Percentiles rank a stretch among this genome's conserved stretches.
These are phyloP conservation scores for Microdochium paspali DNA, from an alignment of 2,329 filamentous ascomycete species.

Conservation along the genomic window DNA sequence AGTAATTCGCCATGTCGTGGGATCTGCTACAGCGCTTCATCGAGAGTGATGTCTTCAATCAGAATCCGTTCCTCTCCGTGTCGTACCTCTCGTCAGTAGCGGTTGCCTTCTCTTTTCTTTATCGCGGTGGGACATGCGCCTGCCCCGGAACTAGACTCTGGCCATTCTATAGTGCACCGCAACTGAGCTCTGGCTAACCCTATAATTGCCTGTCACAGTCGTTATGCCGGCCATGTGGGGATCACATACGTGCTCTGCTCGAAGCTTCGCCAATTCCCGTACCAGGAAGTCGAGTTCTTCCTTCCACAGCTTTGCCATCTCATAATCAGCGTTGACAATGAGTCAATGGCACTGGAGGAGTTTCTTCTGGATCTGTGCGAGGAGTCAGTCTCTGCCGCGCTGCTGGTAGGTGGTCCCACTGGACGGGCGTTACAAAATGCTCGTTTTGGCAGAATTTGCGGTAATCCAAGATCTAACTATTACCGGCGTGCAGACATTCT, in stretches of 20 bases:
- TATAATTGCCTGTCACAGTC: constrained; percentile 36
- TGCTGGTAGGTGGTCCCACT: constrained; percentile 60
- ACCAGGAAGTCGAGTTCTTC: constrained; percentile 91
- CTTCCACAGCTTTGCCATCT: constrained; percentile 81
- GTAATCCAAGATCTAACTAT: no score
- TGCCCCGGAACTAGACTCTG: constrained; percentile 2
- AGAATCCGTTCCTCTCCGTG: constrained; percentile 79
- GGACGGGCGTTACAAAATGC: no score
- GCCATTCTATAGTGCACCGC: constrained; percentile 3
- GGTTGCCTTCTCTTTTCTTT: constrained; percentile 7
- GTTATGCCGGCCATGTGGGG: constrained; percentile 82
- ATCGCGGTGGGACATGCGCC: constrained; percentile 2
- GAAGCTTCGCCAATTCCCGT: constrained; percentile 81
- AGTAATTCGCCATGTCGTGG: constrained; percentile 57
- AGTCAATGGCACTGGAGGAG: constrained; percentile 85
- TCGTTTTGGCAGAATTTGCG: no score
- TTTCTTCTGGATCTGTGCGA: constrained; percentile 80
- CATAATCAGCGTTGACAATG: constrained; percentile 80
- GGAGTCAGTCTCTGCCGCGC: constrained; percentile 75
- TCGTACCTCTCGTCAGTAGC: constrained; percentile 74
- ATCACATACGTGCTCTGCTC: constrained; percentile 85
- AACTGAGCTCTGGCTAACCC: constrained; percentile 3
- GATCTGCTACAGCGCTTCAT: constrained; percentile 84
- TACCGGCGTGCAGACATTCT: constrained; percentile 63
- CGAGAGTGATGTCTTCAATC: constrained; percentile 90